Evolutionary conservation across 108 stramenopile genomes (phyloP), one percentile per base, ranked within the genome.

Genomic region (Licmophora abbreviata): DNA sequence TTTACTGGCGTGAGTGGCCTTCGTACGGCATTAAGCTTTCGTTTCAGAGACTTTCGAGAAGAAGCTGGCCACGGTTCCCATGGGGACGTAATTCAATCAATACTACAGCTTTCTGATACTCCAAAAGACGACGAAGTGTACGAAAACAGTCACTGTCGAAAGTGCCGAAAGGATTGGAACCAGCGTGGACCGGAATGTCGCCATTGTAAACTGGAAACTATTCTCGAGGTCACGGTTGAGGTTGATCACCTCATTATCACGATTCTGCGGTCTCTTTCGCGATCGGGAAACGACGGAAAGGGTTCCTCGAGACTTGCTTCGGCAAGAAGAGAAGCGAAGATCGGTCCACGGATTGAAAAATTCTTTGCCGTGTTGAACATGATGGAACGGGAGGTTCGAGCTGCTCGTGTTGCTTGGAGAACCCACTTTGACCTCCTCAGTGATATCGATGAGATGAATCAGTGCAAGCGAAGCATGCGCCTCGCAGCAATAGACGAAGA

Each of bases 401-500:
- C 63, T 10, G 83, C 79, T 25, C 60, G 59, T 33, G 33, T 54
- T 25, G 38, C 51, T n/a, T 84, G 83, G 83, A 48, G 68, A 43
- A 47, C 71, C 5, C 83, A 79, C 32, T 69, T 84, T 35, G 76
- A 84, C 34, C 37, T 84, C 12, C 46, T 84, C 36, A 74, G 69
- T 46, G 76, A 75, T 37, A 59, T 77, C n/a, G 83, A 84, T 56
- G 83, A 84, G 48, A 36, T 84, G 27, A 61, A 66, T 35, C 64
- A 71, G 32, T 72, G 73, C 42, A 80, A 84, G 47, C 33, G 58
- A 38, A 33, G 73, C 4, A 76, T 76, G 68, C 51, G 83, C 18
- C 54, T 84, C 26, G 26, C 29, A 1, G 32, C 48, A 8, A 61
- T 65, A 29, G 72, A 51, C 36, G 78, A 83, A 54, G 47, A 74